Conservation (phyloP, 148 eudicot species). For the Rhododendron ferrugineum region DNA sequence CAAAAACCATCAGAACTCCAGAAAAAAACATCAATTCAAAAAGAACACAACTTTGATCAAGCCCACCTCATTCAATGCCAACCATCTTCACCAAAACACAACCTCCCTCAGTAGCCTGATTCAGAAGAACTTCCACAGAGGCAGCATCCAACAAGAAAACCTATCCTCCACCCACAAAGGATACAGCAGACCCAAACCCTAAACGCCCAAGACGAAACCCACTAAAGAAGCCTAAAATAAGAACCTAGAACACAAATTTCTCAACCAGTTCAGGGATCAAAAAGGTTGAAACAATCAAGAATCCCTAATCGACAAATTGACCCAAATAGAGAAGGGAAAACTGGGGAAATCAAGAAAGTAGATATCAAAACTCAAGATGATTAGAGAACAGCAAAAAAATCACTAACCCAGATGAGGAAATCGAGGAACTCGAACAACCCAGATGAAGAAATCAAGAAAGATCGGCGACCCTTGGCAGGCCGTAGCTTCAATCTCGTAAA, state of each 20-base stretch:
- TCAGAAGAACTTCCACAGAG: constrained; percentile 4
- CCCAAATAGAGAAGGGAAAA: constrained; percentile 1
- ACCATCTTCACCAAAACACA: constrained; percentile 15
- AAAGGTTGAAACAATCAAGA: neutral
- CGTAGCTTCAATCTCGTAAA: constrained; percentile 16
- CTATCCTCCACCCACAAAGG: neutral
- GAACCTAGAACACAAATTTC: neutral
- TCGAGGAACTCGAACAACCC: constrained; percentile 14
- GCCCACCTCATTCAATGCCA: constrained; percentile 6
- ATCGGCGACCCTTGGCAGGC: constrained; percentile 21
- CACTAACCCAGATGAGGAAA: constrained; percentile 22
- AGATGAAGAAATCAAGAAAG: constrained; percentile 31
- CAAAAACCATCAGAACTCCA: constrained; percentile 12
- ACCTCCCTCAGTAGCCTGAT: neutral
- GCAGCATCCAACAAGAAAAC: neutral
- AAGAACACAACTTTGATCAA: neutral
- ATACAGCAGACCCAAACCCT: constrained; percentile 8
- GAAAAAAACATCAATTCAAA: neutral
- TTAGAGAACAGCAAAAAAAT: constrained; percentile 9
- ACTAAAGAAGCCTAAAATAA: neutral
- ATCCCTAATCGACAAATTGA: constrained; percentile 10
- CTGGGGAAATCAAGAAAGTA: constrained; percentile 6
- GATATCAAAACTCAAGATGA: neutral
- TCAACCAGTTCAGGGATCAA: neutral
- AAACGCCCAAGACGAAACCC: neutral